Evolutionary conservation across 495 filamentous ascomycete genomes (phyloP).

Genomic region (Daldinia grandis): DNA sequence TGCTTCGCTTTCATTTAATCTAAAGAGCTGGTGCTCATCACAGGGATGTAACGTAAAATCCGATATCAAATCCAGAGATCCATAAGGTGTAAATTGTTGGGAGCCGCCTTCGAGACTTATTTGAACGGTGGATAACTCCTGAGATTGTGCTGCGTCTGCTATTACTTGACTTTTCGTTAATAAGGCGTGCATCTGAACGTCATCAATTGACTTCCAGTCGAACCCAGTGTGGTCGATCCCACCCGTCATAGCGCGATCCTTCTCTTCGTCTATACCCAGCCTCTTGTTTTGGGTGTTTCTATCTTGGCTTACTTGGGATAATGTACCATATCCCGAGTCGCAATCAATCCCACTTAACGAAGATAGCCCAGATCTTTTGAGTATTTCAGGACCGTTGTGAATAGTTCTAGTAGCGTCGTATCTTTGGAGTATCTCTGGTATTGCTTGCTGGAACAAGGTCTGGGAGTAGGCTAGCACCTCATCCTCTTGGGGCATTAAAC

Average conservation of each 20-base stretch:
- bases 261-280: neutral
- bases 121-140: neutral
- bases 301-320: neutral
- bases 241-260: neutral
- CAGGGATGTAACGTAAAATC: neutral
- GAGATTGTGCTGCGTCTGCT: neutral
- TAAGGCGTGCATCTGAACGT: neutral
- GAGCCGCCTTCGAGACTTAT: neutral
- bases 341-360: neutral
- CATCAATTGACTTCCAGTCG: neutral
- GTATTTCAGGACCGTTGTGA: neutral
- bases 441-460: neutral
- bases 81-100: neutral
- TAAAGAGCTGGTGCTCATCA: neutral
- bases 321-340: neutral
- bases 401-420: neutral
- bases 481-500: neutral
- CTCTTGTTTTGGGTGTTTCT: neutral
- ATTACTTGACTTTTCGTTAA: neutral
- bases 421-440: neutral
- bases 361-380: neutral
- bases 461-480: neutral
- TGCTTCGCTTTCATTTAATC: neutral
- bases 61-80: neutral
- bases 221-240: neutral